phyloP scores from a whole-genome alignment of 139 green algal species.

The Volvox reticuliferus region DNA sequence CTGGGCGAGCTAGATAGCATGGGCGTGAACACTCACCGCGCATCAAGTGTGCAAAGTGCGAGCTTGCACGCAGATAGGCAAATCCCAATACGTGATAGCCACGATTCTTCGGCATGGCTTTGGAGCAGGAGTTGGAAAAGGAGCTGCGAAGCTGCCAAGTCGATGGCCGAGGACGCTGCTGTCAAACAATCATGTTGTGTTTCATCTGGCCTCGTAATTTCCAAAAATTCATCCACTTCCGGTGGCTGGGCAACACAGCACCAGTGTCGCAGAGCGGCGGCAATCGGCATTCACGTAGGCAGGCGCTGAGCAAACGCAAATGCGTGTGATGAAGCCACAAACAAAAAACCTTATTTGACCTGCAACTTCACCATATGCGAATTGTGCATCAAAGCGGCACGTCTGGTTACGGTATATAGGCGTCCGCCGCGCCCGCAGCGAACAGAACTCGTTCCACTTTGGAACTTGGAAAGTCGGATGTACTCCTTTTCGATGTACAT shows the following conservation, averaged over 20 bases:
- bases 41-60: neutral
- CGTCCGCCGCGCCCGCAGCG: too few relatives aligned
- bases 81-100: neutral
- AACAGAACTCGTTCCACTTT: too few relatives aligned
- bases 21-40: neutral
- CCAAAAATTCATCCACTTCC: neutral
- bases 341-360: too few relatives aligned
- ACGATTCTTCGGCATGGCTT: neutral
- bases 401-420: too few relatives aligned
- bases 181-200: neutral
- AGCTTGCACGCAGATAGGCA: neutral
- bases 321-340: too few relatives aligned
- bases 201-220: neutral
- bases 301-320: too few relatives aligned
- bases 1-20: neutral
- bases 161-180: neutral
- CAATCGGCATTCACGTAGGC: neutral
- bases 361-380: too few relatives aligned
- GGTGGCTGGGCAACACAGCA: neutral
- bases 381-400: too few relatives aligned
- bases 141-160: neutral
- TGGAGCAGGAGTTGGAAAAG: neutral
- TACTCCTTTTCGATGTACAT: too few relatives aligned
- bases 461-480: too few relatives aligned
- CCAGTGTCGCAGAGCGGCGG: neutral